Evolutionary conservation across 2,329 filamentous ascomycete species (phyloP), one percentile per base, ranked within the genome.

Genomic region (Waltergamsia citrina): DNA sequence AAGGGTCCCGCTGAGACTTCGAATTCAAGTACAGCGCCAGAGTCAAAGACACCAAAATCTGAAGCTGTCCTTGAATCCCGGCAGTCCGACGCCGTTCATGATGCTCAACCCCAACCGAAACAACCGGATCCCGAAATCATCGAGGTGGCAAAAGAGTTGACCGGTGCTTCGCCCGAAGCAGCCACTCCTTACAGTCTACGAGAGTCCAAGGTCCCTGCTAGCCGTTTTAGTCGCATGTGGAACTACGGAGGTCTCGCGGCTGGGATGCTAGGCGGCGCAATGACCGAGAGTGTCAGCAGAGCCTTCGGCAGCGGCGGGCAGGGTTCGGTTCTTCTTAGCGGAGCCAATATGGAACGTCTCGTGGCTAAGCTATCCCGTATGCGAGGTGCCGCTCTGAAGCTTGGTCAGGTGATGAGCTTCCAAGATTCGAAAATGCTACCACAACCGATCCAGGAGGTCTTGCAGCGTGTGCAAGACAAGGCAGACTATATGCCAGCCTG

Each of bases 351-450:
- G 74, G 88, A 96, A 53, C 75, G 93, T 31, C 71, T 98, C 7
- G 92, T 98, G 2, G 71, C 85, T 5, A 95, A 93, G 57, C 71
- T 98, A 3, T 96, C 90, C 4, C 82, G 85, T 16, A 98, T 98
- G 92, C 78, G 92, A 49, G 92, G 92, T 24, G 93, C 92, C 6
- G 92, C 92, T n/a, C 67, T 98, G 27, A 98, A 98, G 62, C 62
- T 98, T 18, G 93, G 92, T 1, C 92, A 98, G 63, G 92, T 96
- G 83, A 82, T 98, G 69, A 95, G 87, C 55, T 92, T 98, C 51
- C 92, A 98, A 65, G 92, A 98, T 60, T 78, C 85, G 24, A 96
- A 94, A 57, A 87, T 95, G 78, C 73, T 98, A 8, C 92, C 92
- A 1, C 75, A 74, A 1, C 76, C 85, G 2, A 87, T 98, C 32